Base-by-base conservation (phyloP, 2,329 filamentous ascomycete species). In the Blastomyces percursus region DNA sequence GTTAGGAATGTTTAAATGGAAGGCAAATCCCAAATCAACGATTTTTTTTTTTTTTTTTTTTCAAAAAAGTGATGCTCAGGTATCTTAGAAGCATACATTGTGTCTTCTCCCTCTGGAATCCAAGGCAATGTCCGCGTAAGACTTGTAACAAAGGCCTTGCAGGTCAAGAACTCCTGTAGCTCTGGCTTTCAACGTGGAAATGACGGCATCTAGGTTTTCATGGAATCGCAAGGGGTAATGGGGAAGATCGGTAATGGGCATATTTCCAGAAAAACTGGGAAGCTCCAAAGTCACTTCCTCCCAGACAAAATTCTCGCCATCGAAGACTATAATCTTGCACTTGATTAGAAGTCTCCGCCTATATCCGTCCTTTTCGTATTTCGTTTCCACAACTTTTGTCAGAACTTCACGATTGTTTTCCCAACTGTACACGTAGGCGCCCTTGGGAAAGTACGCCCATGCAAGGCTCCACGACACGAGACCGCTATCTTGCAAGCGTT, bases 371-470 rank as follows among this genome's bases (percentile, higher is more conserved):
- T 27, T 54, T 35, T 16, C 7, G 11, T 54, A 54, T 8, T 3
- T 56, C 11, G 75, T 74, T 40, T 70, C 68, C 7, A 73, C 68
- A 1, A 78, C 77, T 59, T 74, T 76, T 7, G 24, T 44, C 14
- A 81, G 70, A 44, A 77, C 71, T 65, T 80, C 77, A 35, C 75
- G 73, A 66, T 78, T 77, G 51, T 30, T 35, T 16, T 54, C 51
- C 51, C 70, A 74, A 63, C 71, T 75, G 66, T 79, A 78, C 51
- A 79, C 67, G 38, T 74, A 71, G 0, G 73, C 73, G 24, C 71
- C 71, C 12, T 70, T 71, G 9, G 78, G 76, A 66, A 80, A 80
- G 48, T 76, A 74, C 0, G 78, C 75, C 79, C 80, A 81, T 27
- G 75, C 76, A 0, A 74, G 71, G 40, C 72, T 70, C 67, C 75